phyloP scores from a whole-genome alignment of 2,329 filamentous ascomycete genomes.

The Botrytis hyacinthi region DNA sequence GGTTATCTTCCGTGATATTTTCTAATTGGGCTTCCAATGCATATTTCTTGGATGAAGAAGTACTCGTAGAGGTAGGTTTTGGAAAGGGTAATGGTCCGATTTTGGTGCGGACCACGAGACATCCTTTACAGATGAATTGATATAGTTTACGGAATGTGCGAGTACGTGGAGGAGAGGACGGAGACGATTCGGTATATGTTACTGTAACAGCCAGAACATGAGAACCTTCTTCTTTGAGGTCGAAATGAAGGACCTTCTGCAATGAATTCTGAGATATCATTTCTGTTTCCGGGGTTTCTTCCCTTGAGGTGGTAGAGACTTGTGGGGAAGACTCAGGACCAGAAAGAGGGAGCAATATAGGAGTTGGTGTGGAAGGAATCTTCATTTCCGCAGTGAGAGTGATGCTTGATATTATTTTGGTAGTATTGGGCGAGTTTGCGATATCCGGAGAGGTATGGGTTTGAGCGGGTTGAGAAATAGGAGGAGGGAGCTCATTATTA shows the following conservation, averaged over 20 bases:
- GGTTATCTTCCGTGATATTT: conserved; percentile 77
- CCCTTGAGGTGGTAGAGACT: conserved; percentile 11
- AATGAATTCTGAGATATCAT: conserved; percentile 40
- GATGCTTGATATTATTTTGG: conserved; percentile 66
- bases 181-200: conserved; percentile 85
- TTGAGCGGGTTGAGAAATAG: background rate
- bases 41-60: conserved; percentile 50
- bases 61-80: background rate
- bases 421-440: conserved; percentile 34
- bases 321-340: conserved; percentile 12
- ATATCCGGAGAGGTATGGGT: background rate
- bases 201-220: conserved; percentile 93
- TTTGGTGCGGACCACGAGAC: conserved; percentile 88
- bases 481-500: conserved; percentile 72
- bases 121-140: conserved; percentile 90
- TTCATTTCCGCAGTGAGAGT: conserved; percentile 92
- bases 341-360: conserved; percentile 63
- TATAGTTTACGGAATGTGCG: conserved; percentile 93
- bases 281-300: background rate
- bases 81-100: conserved; percentile 53
- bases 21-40: conserved; percentile 92
- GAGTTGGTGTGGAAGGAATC: conserved; percentile 63
- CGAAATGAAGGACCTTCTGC: conserved; percentile 79
- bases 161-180: conserved; percentile 45
- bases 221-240: conserved; percentile 89